Evolutionary conservation across 495 filamentous ascomycete genomes (phyloP).

Genomic region (Glutinoglossum americanum): DNA sequence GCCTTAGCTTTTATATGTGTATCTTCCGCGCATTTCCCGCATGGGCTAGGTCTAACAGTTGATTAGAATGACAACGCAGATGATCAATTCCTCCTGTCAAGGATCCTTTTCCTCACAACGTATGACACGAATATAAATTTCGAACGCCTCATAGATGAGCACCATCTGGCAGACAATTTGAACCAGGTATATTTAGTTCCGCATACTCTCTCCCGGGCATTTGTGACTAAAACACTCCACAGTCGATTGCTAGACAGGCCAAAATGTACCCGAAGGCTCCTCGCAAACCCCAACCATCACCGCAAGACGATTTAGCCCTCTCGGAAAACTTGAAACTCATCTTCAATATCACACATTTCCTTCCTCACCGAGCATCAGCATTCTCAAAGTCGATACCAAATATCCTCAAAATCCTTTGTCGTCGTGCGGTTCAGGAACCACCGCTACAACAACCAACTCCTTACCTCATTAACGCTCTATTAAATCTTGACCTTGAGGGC

Average conservation of each 20-base stretch:
- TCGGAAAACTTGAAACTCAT: constrained; percentile 69
- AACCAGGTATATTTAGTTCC: constrained; percentile 23
- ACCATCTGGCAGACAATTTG: constrained; percentile 49
- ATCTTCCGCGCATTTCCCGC: neutral
- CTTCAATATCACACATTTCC: constrained; percentile 67
- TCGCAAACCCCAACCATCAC: constrained; percentile 2
- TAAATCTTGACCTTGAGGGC: constrained; percentile 49
- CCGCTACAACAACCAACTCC: constrained; percentile 38
- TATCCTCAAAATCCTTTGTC: constrained; percentile 49
- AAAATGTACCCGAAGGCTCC: constrained; percentile 28
- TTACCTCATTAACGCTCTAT: constrained; percentile 54
- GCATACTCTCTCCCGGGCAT: neutral
- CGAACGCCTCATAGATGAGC: constrained; percentile 40
- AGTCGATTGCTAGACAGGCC: constrained; percentile 51
- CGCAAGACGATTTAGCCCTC: constrained; percentile 48
- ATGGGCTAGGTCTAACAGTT: constrained; percentile 9
- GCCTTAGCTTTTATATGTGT: neutral
- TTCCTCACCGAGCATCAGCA: constrained; percentile 29
- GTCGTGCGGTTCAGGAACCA: constrained; percentile 29
- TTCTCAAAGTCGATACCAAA: constrained; percentile 49
- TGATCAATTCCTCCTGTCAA: constrained; percentile 69
- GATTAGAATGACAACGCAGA: constrained; percentile 45
- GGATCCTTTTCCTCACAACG: constrained; percentile 71
- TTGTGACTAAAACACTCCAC: neutral
- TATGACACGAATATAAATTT: constrained; percentile 59